Evolutionary conservation across 805 yeast species (phyloP), one percentile per base, ranked within the genome.

Genomic region (Wickerhamiella cacticola): DNA sequence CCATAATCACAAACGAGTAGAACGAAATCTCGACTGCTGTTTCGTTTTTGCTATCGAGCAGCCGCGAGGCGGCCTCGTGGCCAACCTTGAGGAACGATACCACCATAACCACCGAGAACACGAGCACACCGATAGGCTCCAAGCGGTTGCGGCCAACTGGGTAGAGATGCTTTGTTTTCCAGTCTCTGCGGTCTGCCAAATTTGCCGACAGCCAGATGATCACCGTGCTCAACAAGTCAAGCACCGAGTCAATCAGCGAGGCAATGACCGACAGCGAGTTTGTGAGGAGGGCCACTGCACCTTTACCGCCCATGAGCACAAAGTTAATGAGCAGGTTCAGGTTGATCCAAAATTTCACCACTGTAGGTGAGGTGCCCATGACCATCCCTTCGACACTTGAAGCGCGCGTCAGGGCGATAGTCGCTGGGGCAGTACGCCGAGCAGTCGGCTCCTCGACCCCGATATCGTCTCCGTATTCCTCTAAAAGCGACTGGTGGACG

Each of bases 111-210:
- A 82, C 70, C 1, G 86, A 79, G 57, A 82, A 82, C 1, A 82
- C 76, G 50, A 83, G 68, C 15, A 82, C 81, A 0, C 94, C 92
- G 48, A 82, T 69, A 0, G 94, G 94, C 58, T 82, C 92, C 33
- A 82, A 65, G 52, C 87, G 71, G 33, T 78, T 70, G 41, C 83
- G 68, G 2, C 94, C 94, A 21, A 83, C 75, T 0, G 94, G 94
- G 55, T 74, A 65, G 16, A 59, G 51, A 42, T 59, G 62, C 40
- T 55, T 54, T 2, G 73, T 66, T 46, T 68, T 65, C 70, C 78
- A 71, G 56, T 73, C 71, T 9, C 68, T 62, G 4, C 58, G 60
- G 28, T 59, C 67, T 8, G 65, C 68, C 28, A 63, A 53, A 7
- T 56, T 43, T 53, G 82, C 78, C 46, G 82, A 75, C 41, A 73